A percentile compares a stretch with the other conserved stretches of the same genome.
These are phyloP conservation scores for Tephrocybe rancida DNA, from an alignment of 768 basidiomycete species.

Conservation along the genomic window DNA sequence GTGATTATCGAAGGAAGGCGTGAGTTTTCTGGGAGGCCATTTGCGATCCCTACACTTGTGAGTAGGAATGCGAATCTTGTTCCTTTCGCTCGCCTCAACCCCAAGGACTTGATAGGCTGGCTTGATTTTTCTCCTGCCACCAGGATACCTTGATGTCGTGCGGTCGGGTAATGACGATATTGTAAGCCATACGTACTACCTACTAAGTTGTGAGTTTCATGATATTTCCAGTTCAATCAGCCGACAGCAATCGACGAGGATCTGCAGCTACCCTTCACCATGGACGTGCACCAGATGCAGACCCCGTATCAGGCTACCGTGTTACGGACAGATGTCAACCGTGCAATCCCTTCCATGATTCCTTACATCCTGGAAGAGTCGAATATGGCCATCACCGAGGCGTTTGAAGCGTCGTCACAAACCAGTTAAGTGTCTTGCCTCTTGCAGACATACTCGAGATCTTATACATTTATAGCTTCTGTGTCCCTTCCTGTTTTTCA, in stretches of 20 bases:
- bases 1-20: conserved; percentile 31
- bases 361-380: conserved; percentile 39
- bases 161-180: conserved; percentile 34
- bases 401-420: conserved; percentile 20
- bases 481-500: conserved; percentile 30
- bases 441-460: background rate
- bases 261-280: conserved; percentile 37
- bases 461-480: conserved; percentile 18
- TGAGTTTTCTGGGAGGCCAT: conserved; percentile 30
- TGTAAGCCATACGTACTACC: conserved; percentile 21
- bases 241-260: conserved; percentile 35
- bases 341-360: conserved; percentile 35
- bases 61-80: background rate
- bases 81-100: background rate
- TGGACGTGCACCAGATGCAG: conserved; percentile 35
- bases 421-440: conserved; percentile 10
- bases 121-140: conserved; percentile 34
- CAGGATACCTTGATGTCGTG: conserved; percentile 31
- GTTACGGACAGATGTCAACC: conserved; percentile 36
- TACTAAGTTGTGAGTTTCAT: background rate
- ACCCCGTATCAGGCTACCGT: conserved; percentile 38
- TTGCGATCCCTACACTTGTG: conserved; percentile 37
- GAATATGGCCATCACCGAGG: conserved; percentile 29
- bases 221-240: conserved; percentile 32
- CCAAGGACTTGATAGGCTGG: conserved; percentile 23